Conservation (phyloP, 306 rosid genomes). For the Ammopiptanthus mongolicus region DNA sequence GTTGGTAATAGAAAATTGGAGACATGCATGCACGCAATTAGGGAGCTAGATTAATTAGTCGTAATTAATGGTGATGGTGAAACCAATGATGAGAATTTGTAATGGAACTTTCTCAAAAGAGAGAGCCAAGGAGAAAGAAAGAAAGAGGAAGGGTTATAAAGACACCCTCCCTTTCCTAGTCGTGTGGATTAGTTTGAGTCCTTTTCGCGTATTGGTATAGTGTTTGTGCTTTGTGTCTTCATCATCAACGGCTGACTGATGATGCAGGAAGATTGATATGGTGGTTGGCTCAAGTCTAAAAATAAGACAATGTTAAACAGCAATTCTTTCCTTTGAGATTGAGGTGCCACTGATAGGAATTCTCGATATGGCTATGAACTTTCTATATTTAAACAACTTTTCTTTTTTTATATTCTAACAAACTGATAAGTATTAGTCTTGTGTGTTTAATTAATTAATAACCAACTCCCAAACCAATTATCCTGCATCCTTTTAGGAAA, state of each 20-base stretch:
- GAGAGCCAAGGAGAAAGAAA: conserved; percentile 44
- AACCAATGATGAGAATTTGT: not conserved
- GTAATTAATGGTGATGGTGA: not conserved
- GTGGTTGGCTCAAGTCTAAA: conserved; percentile 23
- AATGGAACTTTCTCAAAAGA: conserved; percentile 61
- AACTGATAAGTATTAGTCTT: not conserved
- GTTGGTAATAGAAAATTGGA: conserved; percentile 2
- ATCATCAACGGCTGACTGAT: conserved; percentile 18
- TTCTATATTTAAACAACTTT: conserved; percentile 4
- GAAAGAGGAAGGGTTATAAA: conserved; percentile 31
- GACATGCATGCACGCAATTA: conserved; percentile 26
- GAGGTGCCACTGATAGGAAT: not conserved
- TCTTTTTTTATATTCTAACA: not conserved
- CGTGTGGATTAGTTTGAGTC: conserved; percentile 16
- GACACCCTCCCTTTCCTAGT: conserved; percentile 12
- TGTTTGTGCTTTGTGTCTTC: conserved; percentile 22
- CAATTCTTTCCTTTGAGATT: not conserved
- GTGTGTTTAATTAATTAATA: not conserved
- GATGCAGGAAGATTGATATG: conserved; percentile 1
- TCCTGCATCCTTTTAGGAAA: too few relatives aligned
- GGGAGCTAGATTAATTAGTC: not conserved
- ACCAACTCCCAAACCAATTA: too few relatives aligned
- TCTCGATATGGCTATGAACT: not conserved
- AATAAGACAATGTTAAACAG: conserved; percentile 3
- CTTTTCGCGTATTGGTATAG: conserved; percentile 24